phyloP scores from a whole-genome alignment of 768 basidiomycete genomes.

The Dacryopinax spathularia region DNA sequence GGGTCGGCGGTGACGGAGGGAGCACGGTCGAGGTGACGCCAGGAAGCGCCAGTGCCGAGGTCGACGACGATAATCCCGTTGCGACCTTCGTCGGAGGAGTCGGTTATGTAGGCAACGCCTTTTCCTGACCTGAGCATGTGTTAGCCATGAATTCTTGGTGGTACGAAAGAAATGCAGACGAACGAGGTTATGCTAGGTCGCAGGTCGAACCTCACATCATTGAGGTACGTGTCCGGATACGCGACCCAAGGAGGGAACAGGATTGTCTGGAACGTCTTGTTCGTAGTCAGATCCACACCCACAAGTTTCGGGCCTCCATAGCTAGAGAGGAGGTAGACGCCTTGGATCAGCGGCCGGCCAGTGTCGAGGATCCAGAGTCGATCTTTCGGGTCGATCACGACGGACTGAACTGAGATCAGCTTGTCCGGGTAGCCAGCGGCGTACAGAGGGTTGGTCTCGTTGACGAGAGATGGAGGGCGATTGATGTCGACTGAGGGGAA shows the following conservation, averaged over 20 bases:
- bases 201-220: slow-evolving; percentile 17
- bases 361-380: slow-evolving; percentile 19
- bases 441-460: slow-evolving; percentile 13
- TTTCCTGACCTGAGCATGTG: background rate
- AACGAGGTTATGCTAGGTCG: slow-evolving; percentile 12
- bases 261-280: slow-evolving; percentile 8
- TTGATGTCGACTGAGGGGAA: slow-evolving; percentile 14
- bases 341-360: slow-evolving; percentile 16
- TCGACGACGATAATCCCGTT: slow-evolving; percentile 4
- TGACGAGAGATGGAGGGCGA: slow-evolving; percentile 14
- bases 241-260: slow-evolving; percentile 14
- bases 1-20: background rate
- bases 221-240: slow-evolving; percentile 15
- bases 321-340: slow-evolving; percentile 10
- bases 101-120: slow-evolving; percentile 2
- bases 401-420: slow-evolving; percentile 16
- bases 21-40: background rate
- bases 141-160: background rate
- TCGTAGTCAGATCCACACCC: slow-evolving; percentile 13
- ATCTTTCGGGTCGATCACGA: slow-evolving; percentile 16
- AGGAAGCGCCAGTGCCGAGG: background rate
- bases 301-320: slow-evolving; percentile 16
- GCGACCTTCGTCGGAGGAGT: slow-evolving; percentile 1
- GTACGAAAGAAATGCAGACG: background rate
- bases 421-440: slow-evolving; percentile 13